Evolutionary conservation across 805 yeast species (phyloP), one percentile per base, ranked within the genome.

Genomic region (Ogataea nakhonphanomensis): DNA sequence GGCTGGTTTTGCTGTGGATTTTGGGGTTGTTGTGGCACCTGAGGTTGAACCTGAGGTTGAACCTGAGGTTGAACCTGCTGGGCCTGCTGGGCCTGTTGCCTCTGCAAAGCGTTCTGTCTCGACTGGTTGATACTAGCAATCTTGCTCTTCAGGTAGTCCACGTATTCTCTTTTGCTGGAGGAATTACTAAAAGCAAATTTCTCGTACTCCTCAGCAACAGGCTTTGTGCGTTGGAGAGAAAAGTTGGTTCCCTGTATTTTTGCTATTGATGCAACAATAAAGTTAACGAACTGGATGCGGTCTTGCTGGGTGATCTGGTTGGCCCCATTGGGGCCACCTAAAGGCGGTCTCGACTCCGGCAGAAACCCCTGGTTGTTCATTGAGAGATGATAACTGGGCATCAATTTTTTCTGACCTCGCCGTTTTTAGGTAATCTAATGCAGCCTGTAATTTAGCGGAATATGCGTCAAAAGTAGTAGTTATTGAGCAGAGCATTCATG

Each of bases 131-230:
- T 64, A 24, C 57, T 52, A 8, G 55, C 48, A 8, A 65, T 52
- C 44, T 63, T 65, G 35, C 69, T 69, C 48, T 67, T 64, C 59
- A 76, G 66, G 32, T 67, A 63, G 34, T 71, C 75, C 40, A 74
- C 61, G 54, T 84, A 84, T 45, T 79, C 80, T 38, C 73, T 76
- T 49, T 78, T 76, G 14, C 76, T 66, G 8, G 70, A 69, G 9
- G 86, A 70, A 41, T 78, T 78, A 41, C 71, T 69, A 56, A 71
- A 83, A 17, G 87, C 74, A 50, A 71, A 77, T 43, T 78, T 75
- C 56, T 84, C 93, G 50, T 80, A 82, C 53, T 82, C 86, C 51
- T 78, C 82, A 4, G 89, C 88, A 50, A 79, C 67, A 3, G 70
- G 61, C 51, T 71, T 73, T 50, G 75, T 64, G 49, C 69, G 73